These are phyloP conservation scores for Debaryomycetaceae sp. DNA, from an alignment of 1,139 yeast species.

Conservation along the genomic window DNA sequence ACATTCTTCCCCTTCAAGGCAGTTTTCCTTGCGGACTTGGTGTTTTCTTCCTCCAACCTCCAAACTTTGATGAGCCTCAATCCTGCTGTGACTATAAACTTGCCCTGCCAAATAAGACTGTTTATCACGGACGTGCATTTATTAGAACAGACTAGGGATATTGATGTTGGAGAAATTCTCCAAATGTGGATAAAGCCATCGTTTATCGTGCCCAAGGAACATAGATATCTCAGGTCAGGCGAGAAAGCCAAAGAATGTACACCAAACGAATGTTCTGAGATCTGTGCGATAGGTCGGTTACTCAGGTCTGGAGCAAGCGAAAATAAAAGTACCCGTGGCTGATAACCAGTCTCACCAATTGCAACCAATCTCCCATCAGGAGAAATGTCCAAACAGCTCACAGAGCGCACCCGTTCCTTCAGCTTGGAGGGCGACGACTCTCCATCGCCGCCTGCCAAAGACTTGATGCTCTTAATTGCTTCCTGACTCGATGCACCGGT, in stretches of 20 bases:
- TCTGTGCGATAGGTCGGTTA: constrained; percentile 46
- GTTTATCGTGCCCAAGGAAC: constrained; percentile 59
- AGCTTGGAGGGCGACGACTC: constrained; percentile 27
- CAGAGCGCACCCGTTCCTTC: constrained; percentile 48
- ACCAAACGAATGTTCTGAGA: constrained; percentile 65
- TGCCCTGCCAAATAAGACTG: constrained; percentile 54
- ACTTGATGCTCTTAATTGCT: constrained; percentile 1
- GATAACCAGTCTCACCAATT: constrained; percentile 65
- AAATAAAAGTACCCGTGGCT: constrained; percentile 58
- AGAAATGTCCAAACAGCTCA: constrained; percentile 54
- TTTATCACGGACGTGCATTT: constrained; percentile 58
- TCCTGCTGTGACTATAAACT: constrained; percentile 51
- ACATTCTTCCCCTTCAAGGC: constrained; percentile 58
- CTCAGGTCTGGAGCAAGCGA: constrained; percentile 51
- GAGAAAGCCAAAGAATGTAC: constrained; percentile 53
- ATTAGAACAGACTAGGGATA: constrained; percentile 43
- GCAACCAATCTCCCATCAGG: constrained; percentile 53
- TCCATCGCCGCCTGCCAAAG: not conserved
- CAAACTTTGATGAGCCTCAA: constrained; percentile 58
- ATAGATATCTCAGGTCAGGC: constrained; percentile 50
- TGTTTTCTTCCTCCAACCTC: constrained; percentile 35
- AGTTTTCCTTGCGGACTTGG: constrained; percentile 11
- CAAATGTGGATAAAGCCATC: constrained; percentile 67
- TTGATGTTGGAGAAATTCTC: constrained; percentile 28
- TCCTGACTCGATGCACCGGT: constrained; percentile 12